Evolutionary conservation across 2,329 filamentous ascomycete genomes (phyloP).

Genomic region (Scedosporium aurantiacum): DNA sequence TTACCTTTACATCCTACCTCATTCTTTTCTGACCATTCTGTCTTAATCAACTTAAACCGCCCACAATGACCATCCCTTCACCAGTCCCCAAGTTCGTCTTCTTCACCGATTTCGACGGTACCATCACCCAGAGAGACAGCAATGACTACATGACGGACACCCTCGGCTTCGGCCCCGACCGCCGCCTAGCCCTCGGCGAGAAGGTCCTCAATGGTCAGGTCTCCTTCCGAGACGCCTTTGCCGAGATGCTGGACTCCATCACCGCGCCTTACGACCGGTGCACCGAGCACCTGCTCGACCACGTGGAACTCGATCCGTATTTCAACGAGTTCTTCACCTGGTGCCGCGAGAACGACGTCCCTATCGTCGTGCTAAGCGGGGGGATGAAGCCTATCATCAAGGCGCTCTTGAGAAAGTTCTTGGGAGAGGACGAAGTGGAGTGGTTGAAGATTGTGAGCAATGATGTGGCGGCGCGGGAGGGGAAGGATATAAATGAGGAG

Average conservation of each 20-base stretch:
- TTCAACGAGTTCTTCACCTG: conserved; percentile 85
- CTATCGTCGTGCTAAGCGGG: conserved; percentile 81
- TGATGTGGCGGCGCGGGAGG: conserved; percentile 51
- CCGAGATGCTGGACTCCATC: conserved; percentile 85
- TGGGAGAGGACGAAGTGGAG: conserved; percentile 62
- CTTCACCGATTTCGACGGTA: conserved; percentile 98
- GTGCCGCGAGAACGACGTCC: conserved; percentile 71
- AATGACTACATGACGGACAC: conserved; percentile 77
- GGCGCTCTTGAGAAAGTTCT: conserved; percentile 65
- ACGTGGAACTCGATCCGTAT: conserved; percentile 79
- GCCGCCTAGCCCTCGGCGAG: conserved; percentile 61
- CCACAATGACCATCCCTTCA: conserved; percentile 11
- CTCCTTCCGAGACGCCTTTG: conserved; percentile 77
- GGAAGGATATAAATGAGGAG: conserved; percentile 66
- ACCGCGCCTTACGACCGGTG: conserved; percentile 71
- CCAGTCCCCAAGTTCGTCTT: conserved; percentile 84
- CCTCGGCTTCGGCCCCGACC: conserved; percentile 67
- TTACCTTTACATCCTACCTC: too few relatives aligned
- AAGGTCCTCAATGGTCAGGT: conserved; percentile 62
- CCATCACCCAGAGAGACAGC: conserved; percentile 64
- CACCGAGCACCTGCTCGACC: conserved; percentile 63
- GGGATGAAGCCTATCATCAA: conserved; percentile 91
- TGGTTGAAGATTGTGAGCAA: conserved; percentile 90
- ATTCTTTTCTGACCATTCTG: too few relatives aligned
- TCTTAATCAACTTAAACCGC: background rate